These are phyloP conservation scores for Erysiphe neolycopersici DNA, from an alignment of 2,329 filamentous ascomycete genomes.

Conservation along the genomic window DNA sequence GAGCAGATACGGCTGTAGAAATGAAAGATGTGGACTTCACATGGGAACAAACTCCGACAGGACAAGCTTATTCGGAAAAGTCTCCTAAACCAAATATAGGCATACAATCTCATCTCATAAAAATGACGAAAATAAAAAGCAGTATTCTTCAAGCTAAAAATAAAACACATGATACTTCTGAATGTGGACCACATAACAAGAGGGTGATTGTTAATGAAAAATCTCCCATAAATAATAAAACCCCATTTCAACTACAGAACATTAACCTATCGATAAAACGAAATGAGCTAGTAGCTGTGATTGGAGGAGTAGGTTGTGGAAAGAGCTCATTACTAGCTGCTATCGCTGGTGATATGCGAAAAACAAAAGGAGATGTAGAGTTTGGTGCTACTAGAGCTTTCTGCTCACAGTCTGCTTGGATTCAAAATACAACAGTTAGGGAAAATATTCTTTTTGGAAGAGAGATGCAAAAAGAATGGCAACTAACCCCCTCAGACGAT, in stretches of 20 bases:
- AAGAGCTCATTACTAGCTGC: conserved; percentile 78
- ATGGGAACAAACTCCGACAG: conserved; percentile 46
- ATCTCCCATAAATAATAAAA: conserved; percentile 10
- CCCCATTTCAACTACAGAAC: conserved; percentile 47
- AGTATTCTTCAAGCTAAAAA: neutral
- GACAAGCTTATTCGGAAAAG: conserved; percentile 17
- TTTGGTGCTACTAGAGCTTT: conserved; percentile 65
- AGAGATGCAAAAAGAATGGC: conserved; percentile 43
- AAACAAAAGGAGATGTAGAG: conserved; percentile 44
- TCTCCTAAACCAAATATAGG: neutral
- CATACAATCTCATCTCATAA: neutral
- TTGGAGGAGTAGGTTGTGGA: conserved; percentile 67
- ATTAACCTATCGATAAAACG: conserved; percentile 41
- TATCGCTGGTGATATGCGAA: conserved; percentile 80
- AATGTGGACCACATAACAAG: neutral
- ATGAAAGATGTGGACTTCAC: conserved; percentile 54
- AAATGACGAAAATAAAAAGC: neutral
- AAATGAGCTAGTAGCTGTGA: conserved; percentile 61
- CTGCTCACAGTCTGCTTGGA: conserved; percentile 94
- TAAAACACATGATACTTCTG: neutral
- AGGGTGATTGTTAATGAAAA: neutral
- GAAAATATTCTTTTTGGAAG: conserved; percentile 87
- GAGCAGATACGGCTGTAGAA: conserved; percentile 42
- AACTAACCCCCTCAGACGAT: conserved; percentile 15
- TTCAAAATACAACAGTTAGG: conserved; percentile 67